phyloP scores from a whole-genome alignment of 345 rosid genomes.

The Nasturtium officinale region DNA sequence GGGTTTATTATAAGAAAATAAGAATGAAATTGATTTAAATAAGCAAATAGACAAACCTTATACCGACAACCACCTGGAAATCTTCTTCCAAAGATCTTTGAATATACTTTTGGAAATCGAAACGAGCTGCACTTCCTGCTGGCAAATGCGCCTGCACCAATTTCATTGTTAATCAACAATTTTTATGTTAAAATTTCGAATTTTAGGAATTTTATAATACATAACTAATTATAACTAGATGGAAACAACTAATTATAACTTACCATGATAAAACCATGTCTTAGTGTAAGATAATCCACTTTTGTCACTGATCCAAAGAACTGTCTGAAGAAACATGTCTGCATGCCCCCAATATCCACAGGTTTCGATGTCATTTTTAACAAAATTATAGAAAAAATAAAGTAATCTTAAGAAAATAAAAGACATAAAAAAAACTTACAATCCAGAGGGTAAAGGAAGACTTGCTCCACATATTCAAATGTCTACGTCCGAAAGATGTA shows the following conservation, averaged over 20 bases:
- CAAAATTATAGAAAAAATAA: neutral
- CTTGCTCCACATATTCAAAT: slow-evolving; percentile 70
- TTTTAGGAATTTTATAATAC: neutral
- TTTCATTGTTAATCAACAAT: neutral
- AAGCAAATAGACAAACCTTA: slow-evolving; percentile 51
- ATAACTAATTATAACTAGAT: slow-evolving; percentile 17
- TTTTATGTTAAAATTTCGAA: neutral
- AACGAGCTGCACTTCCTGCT: slow-evolving; percentile 65
- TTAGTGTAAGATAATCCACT: slow-evolving; percentile 77
- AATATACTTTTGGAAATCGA: slow-evolving; percentile 84
- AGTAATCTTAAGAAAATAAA: neutral
- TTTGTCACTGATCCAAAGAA: slow-evolving; percentile 84
- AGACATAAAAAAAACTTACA: slow-evolving; percentile 53
- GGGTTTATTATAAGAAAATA: slow-evolving; percentile 4
- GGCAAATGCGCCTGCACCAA: slow-evolving; percentile 84
- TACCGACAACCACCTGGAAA: slow-evolving; percentile 85
- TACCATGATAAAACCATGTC: slow-evolving; percentile 92
- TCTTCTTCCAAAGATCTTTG: slow-evolving; percentile 84
- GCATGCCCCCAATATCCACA: slow-evolving; percentile 17
- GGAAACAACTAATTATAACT: slow-evolving; percentile 22
- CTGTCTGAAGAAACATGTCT: slow-evolving; percentile 95
- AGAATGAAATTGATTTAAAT: neutral
- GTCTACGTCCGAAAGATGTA: slow-evolving; percentile 90
- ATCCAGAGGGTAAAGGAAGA: slow-evolving; percentile 75
- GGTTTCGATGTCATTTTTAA: neutral